A percentile compares a stretch with the other conserved stretches of the same genome.
phyloP scores from a whole-genome alignment of 2,329 filamentous ascomycete species.

The Ceratocystis variospora region DNA sequence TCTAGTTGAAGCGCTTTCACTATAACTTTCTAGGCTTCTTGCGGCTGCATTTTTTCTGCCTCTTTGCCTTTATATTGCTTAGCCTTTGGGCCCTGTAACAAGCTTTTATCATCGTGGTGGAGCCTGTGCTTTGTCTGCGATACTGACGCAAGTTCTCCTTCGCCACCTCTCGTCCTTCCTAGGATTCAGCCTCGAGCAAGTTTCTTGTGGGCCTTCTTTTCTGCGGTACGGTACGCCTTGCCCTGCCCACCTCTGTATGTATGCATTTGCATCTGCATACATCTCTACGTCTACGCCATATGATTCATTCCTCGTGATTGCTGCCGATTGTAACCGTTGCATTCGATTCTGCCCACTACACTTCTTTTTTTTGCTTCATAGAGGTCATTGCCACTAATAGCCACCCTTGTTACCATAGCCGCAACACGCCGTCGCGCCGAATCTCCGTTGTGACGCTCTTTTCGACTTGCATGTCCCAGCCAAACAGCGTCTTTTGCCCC shows the following conservation, averaged over 20 bases:
- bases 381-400: background rate
- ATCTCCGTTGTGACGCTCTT: background rate
- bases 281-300: too few relatives aligned
- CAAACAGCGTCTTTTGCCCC: background rate
- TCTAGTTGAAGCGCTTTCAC: background rate
- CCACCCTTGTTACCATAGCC: background rate
- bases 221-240: background rate
- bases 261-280: background rate
- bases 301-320: background rate
- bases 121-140: background rate
- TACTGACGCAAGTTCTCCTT: background rate
- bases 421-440: background rate
- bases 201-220: slow-evolving; percentile 3
- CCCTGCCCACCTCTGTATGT: background rate
- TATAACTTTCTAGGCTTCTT: background rate
- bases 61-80: background rate
- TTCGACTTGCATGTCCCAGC: background rate
- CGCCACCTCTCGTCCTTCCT: background rate
- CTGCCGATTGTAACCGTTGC: background rate
- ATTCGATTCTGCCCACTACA: background rate
- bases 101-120: slow-evolving; percentile 1
- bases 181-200: background rate
- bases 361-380: background rate
- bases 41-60: background rate
- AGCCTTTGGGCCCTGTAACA: background rate